Base-by-base conservation (phyloP, 345 rosid species). In the Limnanthes douglasii region DNA sequence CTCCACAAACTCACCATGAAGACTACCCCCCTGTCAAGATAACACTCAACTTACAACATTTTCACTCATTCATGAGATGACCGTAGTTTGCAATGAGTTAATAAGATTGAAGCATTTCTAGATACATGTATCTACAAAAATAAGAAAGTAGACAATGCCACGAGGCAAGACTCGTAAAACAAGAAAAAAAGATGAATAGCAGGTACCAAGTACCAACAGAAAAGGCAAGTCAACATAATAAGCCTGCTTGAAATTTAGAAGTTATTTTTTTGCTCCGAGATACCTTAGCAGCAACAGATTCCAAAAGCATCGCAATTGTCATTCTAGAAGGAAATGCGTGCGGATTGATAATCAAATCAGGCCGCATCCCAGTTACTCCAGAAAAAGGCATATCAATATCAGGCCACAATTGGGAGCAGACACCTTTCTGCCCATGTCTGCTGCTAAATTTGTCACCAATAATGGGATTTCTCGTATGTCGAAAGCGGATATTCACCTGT, bases 291-390 rank as follows among this genome's bases (percentile, higher is more conserved):
- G 94, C 96, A 45, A 84, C 56, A 25, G 92, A 77, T 59, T 90
- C 98, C 43, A 90, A 56, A 70, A 90, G 98, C 98, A 90, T 90
- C 39, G 82, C 98, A 11, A 90, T 84, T 34, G 94, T 84, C 94
- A 84, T 90, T 63, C 98, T 72, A 6, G 98, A 90, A 50, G 98
- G 98, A 68, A 90, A 90, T 29, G 98, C 98, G 55, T 84, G 96
- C 2, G 98, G 98, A 63, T 90, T 90, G 41, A 90, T 84, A 38
- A 90, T 90, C 47, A 90, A 68, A 78, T 90, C 98, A 21, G 98
- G 98, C 34, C 88, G 94, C 86, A 90, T 90, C 48, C 95, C 98
- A 1, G 95, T 90, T 34, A 57, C 64, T 52, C 98, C 94, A 42
- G 81, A 76, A 60, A 90, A 90, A 12, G 98, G 98, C 98, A 90